Conservation (phyloP, 2,329 filamentous ascomycete species). For the Amesomyces nigricolor region DNA sequence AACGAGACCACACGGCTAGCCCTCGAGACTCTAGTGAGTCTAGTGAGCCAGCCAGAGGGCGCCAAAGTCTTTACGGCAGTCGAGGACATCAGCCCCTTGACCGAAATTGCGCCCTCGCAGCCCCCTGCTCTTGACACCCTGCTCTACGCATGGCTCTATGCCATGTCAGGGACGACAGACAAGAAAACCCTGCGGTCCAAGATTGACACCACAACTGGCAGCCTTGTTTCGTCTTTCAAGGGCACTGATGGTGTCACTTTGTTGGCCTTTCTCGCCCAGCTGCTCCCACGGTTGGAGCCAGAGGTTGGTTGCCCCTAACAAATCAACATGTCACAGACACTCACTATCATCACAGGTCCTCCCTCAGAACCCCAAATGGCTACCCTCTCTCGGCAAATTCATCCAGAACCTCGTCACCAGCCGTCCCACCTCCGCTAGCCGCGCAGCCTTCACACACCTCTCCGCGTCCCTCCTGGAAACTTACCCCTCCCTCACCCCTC, state of each 20-base stretch:
- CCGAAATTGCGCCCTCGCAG: constrained; percentile 51
- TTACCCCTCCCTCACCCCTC: constrained; percentile 44
- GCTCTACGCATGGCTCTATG: constrained; percentile 51
- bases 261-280: constrained; percentile 49
- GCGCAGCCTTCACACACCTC: constrained; percentile 55
- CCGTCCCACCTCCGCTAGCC: constrained; percentile 49
- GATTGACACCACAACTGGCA: constrained; percentile 44
- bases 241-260: constrained; percentile 57
- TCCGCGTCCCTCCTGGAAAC: constrained; percentile 51
- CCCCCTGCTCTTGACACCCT: constrained; percentile 52
- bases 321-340: not conserved
- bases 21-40: constrained; percentile 51
- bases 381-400: constrained; percentile 41
- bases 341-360: constrained; percentile 37
- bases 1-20: constrained; percentile 47
- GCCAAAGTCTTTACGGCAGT: constrained; percentile 44
- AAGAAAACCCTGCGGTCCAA: constrained; percentile 31
- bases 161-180: constrained; percentile 33
- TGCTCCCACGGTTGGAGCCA: constrained; percentile 45
- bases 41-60: constrained; percentile 49
- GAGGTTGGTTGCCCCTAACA: constrained; percentile 36
- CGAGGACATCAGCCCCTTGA: constrained; percentile 49
- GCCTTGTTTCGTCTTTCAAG: constrained; percentile 48
- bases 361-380: constrained; percentile 49
- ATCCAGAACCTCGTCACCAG: constrained; percentile 50